Evolutionary conservation across 257 asterid genomes (phyloP), one percentile per base, ranked within the genome.

Genomic region (Misopates orontium): DNA sequence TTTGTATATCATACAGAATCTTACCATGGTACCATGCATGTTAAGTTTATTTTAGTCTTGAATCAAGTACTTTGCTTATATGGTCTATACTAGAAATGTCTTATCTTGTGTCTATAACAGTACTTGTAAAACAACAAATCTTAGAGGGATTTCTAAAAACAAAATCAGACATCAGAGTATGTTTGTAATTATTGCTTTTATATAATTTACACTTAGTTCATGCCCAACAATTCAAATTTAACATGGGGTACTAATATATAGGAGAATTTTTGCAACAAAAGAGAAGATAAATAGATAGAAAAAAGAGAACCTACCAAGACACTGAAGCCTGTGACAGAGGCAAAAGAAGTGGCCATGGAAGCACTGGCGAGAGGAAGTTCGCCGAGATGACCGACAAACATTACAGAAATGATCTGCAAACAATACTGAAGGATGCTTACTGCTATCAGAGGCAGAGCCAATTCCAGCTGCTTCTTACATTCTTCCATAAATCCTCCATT

Each of bases 371-470:
- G 86, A 0, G 82, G 58, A 56, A 87, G 67, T 47, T 87, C 82
- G 0, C 89, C 89, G 4, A 84, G 77, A 62, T 80, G 95, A 3
- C 95, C 95, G 10, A 87, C 91, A 62, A 87, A 87, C 95, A 87
- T 87, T 8, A 84, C 19, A 1, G 91, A 80, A 41, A 87, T 82
- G 32, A 80, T 65, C 61, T 87, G 91, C 17, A 87, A 64, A 55
- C 81, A 80, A 42, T 84, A 80, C 41, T 80, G 88, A 50, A 87
- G 56, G 24, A 82, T 28, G 75, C 78, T 87, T 32, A 84, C 89
- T 63, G 81, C 86, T 60, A 87, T 78, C 17, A 87, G 82, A 66
- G 90, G 88, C 52, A 80, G 20, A 10, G 87, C 90, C 69, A 87
- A 66, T 21, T 83, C 59, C 13, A 88, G 60, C 75, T 82, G 91